A percentile compares a stretch with the other conserved stretches of the same genome.
Evolutionary conservation across 768 basidiomycete species (phyloP).

Genomic region (Termitomyces sp.): DNA sequence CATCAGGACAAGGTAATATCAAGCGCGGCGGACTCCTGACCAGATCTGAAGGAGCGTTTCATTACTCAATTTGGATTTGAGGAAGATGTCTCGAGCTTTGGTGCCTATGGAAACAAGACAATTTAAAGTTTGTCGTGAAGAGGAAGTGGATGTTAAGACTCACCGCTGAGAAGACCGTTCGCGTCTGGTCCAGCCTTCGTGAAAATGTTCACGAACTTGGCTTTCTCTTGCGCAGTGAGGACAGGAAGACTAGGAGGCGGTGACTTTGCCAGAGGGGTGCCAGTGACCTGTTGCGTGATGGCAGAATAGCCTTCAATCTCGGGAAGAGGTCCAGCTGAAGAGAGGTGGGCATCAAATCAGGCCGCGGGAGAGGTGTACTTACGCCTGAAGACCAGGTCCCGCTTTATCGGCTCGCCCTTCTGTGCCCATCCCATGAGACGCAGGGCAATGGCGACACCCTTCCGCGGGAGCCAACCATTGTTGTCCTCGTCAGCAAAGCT

Average conservation of each 20-base stretch:
- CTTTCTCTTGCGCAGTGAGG: slow-evolving; percentile 74
- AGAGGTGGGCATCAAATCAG: slow-evolving; percentile 12
- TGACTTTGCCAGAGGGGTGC: slow-evolving; percentile 61
- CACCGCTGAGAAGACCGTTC: slow-evolving; percentile 78
- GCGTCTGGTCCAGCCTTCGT: slow-evolving; percentile 56
- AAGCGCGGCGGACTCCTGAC: slow-evolving; percentile 36
- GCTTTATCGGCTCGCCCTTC: slow-evolving; percentile 67
- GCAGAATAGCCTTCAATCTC: slow-evolving; percentile 67
- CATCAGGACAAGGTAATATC: slow-evolving; percentile 2
- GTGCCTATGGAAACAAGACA: slow-evolving; percentile 47
- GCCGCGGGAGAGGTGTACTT: slow-evolving; percentile 26
- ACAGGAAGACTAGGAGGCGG: slow-evolving; percentile 60
- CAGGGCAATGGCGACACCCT: slow-evolving; percentile 84
- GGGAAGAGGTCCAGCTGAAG: slow-evolving; percentile 80
- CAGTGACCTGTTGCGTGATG: slow-evolving; percentile 56
- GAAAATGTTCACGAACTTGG: slow-evolving; percentile 83
- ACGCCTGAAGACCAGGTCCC: slow-evolving; percentile 70
- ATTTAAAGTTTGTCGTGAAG: background rate
- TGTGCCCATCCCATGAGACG: slow-evolving; percentile 93
- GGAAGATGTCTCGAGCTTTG: slow-evolving; percentile 85
- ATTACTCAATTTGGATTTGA: slow-evolving; percentile 84
- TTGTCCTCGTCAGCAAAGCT: slow-evolving; percentile 88
- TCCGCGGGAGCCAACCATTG: slow-evolving; percentile 87
- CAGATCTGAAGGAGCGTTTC: slow-evolving; percentile 93
- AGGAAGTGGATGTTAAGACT: slow-evolving; percentile 15